Base-by-base conservation (phyloP, 129 eudicot genomes). In the Rutidosis leptorrhynchoides region DNA sequence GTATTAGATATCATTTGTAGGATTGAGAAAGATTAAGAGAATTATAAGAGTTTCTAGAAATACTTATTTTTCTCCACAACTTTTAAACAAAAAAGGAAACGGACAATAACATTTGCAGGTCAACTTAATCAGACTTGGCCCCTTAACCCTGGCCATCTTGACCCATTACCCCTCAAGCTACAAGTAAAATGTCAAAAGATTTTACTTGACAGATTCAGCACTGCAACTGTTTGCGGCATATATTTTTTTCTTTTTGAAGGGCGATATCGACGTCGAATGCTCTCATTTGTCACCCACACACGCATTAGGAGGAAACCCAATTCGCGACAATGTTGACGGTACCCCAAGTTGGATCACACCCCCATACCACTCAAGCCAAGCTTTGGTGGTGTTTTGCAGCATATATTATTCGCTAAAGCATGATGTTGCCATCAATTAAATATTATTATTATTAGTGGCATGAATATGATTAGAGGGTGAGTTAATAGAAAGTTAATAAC, bases 401-500 rank as follows among this genome's bases (percentile, higher is more conserved):
- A 16, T 46, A 1, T 35, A 16, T 45, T 6, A 43, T 45, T 21
- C 9, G 40, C 19, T 58, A 26, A 22, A 23, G 23, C 60, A 61
- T 15, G 60, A 48, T 17, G 69, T 72, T 49, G 33, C 26, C 17
- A 17, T 72, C 69, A 25, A 61, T 51, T 30, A 19, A 10, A 7
- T 72, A 51, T 53, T 22, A 3, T 58, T 49, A 1, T 53, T 51
- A 26, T 28, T n/a, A 5, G 21, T 23, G 33, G 32, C 72, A 59
- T 55, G 65, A 35, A 26, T 7, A 59, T 55, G 65, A 35, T 40
- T 7, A 45, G 17, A 45, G 8, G 26, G 19, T 4, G 40, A 43
- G 57, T 6, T 53, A 9, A 4, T 40, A 60, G 32, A 12, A 52
- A 58, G 64, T 57, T 68, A 49, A 48, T 33, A 75, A 75, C 79